These are phyloP conservation scores for Boechera stricta DNA, from an alignment of 345 rosid species.

Conservation along the genomic window DNA sequence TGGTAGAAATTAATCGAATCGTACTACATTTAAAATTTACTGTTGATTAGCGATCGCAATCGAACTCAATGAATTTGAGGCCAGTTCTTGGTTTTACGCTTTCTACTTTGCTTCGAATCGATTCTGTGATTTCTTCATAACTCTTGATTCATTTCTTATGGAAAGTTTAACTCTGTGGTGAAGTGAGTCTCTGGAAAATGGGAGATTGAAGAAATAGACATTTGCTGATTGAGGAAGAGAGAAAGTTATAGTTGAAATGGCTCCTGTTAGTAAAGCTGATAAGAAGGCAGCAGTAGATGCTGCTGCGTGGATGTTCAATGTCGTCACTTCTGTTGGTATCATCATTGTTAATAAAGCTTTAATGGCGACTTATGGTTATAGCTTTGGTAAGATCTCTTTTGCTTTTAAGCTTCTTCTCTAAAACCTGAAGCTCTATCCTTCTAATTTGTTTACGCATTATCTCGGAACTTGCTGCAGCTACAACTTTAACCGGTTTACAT, in stretches of 20 bases:
- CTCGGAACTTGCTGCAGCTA: slow-evolving; percentile 64
- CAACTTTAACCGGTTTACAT: slow-evolving; percentile 94
- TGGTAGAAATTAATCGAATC: background rate
- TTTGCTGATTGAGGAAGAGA: background rate
- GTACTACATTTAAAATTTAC: background rate
- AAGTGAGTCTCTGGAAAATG: slow-evolving; percentile 31
- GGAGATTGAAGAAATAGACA: slow-evolving; percentile 30
- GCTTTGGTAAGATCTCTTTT: slow-evolving; percentile 64
- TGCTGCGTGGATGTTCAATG: slow-evolving; percentile 99
- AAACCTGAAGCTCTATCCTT: background rate
- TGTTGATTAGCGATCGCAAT: slow-evolving; percentile 15
- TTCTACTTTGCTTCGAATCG: background rate
- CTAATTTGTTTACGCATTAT: slow-evolving; percentile 60
- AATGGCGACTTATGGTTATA: slow-evolving; percentile 97
- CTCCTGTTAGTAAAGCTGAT: slow-evolving; percentile 75
- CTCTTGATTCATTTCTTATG: background rate
- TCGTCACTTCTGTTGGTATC: slow-evolving; percentile 96
- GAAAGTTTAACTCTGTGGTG: slow-evolving; percentile 7
- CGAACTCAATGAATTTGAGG: slow-evolving; percentile 4
- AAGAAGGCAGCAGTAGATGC: slow-evolving; percentile 86
- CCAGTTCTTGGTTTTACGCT: background rate
- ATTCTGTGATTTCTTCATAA: slow-evolving; percentile 10
- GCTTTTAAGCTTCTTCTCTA: background rate
- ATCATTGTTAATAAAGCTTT: slow-evolving; percentile 95
- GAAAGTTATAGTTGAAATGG: slow-evolving; percentile 43